Conservation (phyloP, 345 rosid genomes). For the Brassica rapa region DNA sequence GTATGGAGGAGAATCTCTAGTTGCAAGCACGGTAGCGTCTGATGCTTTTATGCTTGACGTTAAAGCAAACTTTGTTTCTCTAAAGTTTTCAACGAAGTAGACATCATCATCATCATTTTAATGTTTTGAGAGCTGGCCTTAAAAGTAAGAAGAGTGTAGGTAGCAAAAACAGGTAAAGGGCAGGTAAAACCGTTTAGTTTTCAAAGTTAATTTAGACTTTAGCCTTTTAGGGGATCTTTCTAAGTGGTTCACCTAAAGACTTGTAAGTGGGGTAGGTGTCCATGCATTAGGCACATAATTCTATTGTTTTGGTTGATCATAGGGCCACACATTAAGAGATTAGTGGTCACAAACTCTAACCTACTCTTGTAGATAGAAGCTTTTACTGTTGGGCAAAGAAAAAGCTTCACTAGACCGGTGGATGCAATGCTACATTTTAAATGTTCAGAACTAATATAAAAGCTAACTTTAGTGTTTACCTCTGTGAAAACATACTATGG, state of each 20-base stretch:
- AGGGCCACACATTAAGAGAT: conserved; percentile 12
- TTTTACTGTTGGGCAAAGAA: neutral
- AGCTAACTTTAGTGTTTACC: conserved; percentile 3
- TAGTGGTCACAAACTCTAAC: conserved; percentile 4
- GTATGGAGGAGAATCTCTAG: conserved; percentile 18
- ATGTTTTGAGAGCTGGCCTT: neutral
- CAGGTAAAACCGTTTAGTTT: conserved; percentile 11
- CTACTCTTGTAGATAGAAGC: conserved; percentile 13
- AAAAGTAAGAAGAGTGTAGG: conserved; percentile 16
- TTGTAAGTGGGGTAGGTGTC: neutral
- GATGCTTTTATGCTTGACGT: conserved; percentile 30
- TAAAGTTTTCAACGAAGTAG: conserved; percentile 24
- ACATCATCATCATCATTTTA: conserved; percentile 26
- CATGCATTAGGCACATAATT: conserved; percentile 17
- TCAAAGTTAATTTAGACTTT: neutral
- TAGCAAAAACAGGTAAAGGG: conserved; percentile 25
- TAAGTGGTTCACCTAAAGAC: conserved; percentile 38
- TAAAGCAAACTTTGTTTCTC: conserved; percentile 6
- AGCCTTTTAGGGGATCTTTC: conserved; percentile 4
- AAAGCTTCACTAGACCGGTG: neutral
- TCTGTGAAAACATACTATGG: conserved; percentile 9
- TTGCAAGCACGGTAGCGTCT: neutral
- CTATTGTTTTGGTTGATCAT: conserved; percentile 7
- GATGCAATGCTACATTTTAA: neutral
- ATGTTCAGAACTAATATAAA: neutral